Conservation (phyloP, 768 basidiomycete species). For the Coprinopsis strossmayeri region DNA sequence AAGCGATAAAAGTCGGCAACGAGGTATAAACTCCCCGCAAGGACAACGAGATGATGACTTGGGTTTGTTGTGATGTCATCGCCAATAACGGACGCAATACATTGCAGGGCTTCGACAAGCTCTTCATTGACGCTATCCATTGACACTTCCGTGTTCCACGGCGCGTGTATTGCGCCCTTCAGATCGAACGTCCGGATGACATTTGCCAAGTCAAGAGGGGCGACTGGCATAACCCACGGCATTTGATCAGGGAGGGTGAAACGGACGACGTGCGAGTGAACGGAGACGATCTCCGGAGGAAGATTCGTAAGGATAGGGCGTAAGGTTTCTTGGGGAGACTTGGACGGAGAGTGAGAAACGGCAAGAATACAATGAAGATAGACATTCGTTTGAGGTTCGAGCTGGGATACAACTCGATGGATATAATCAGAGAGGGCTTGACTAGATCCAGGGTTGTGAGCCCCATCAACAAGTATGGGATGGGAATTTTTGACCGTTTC, state of each 20-base stretch:
- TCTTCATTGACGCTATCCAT: constrained; percentile 17
- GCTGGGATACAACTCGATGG: neutral
- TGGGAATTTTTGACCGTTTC: constrained; percentile 8
- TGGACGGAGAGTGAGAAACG: constrained; percentile 84
- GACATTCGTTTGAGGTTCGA: constrained; percentile 16
- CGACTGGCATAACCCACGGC: constrained; percentile 83
- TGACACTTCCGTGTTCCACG: neutral
- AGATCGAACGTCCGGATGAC: constrained; percentile 17
- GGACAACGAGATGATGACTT: constrained; percentile 46
- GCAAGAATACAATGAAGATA: constrained; percentile 69
- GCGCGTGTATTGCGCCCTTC: neutral
- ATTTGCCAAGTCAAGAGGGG: constrained; percentile 41
- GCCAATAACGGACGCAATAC: constrained; percentile 5
- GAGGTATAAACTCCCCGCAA: constrained; percentile 92
- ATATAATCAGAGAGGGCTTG: constrained; percentile 4
- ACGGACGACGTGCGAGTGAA: constrained; percentile 38
- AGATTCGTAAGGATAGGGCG: constrained; percentile 47
- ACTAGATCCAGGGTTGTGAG: constrained; percentile 62
- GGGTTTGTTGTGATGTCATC: constrained; percentile 22
- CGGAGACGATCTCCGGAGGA: constrained; percentile 19
- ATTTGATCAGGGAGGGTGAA: constrained; percentile 84
- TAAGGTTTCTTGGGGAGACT: constrained; percentile 68
- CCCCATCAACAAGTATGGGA: constrained; percentile 80
- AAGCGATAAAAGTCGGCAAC: constrained; percentile 88
- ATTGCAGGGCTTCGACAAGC: constrained; percentile 18